These are phyloP conservation scores for Neonectria coccinea DNA, from an alignment of 2,329 filamentous ascomycete species.

Conservation along the genomic window DNA sequence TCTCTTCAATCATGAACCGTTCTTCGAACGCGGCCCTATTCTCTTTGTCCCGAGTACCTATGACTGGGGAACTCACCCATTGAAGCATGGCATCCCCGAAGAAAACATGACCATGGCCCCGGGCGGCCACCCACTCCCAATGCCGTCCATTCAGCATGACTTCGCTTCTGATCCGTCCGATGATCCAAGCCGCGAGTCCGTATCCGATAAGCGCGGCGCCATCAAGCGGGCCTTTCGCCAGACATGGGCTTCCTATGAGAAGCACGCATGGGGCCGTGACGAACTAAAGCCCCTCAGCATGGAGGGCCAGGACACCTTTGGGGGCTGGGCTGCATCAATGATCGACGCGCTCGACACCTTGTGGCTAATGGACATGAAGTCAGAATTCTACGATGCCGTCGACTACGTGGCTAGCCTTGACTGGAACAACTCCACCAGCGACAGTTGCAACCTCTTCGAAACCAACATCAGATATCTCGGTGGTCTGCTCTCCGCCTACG, in stretches of 20 bases:
- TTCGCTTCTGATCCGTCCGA: constrained; percentile 30
- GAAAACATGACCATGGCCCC: constrained; percentile 31
- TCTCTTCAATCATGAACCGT: constrained; percentile 30
- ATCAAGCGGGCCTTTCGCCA: constrained; percentile 63
- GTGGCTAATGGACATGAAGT: constrained; percentile 74
- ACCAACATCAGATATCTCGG: constrained; percentile 77
- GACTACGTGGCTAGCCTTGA: constrained; percentile 58
- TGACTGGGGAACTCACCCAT: constrained; percentile 36
- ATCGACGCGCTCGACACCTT: constrained; percentile 73
- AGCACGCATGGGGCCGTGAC: constrained; percentile 70
- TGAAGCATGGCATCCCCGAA: constrained; percentile 26
- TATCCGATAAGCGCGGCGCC: constrained; percentile 45
- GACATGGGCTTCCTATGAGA: constrained; percentile 69
- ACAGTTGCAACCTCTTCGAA: constrained; percentile 72
- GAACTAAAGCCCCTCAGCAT: constrained; percentile 68
- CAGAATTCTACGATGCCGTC: constrained; percentile 72
- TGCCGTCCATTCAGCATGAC: constrained; percentile 40
- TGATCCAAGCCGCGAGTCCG: constrained; percentile 23
- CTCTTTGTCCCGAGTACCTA: constrained; percentile 40
- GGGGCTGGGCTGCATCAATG: constrained; percentile 72
- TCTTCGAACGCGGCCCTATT: constrained; percentile 20
- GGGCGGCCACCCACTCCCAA: constrained; percentile 19
- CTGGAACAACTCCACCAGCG: constrained; percentile 61
- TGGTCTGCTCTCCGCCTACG: constrained; percentile 74
- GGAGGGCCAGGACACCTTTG: constrained; percentile 63